Evolutionary conservation across 2,329 filamentous ascomycete genomes (phyloP).

Genomic region (Nannizziopsis barbatae): DNA sequence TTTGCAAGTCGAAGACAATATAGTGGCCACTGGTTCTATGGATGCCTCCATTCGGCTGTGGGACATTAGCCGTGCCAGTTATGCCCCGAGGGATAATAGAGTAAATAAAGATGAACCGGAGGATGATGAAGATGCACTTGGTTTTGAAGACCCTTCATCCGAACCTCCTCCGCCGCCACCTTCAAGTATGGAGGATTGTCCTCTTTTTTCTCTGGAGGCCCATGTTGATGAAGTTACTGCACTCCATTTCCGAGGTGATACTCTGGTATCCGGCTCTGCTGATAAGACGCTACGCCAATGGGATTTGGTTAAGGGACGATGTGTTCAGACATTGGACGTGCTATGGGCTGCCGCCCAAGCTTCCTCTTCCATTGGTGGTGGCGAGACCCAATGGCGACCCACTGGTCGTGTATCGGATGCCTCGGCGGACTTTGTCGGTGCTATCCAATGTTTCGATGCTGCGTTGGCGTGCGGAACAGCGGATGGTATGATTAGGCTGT

Average conservation of each 20-base stretch:
- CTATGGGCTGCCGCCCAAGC: slow-evolving; percentile 96
- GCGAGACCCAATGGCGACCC: slow-evolving; percentile 58
- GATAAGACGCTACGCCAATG: slow-evolving; percentile 97
- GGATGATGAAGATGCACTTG: slow-evolving; percentile 49
- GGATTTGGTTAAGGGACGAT: slow-evolving; percentile 95
- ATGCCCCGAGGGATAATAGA: slow-evolving; percentile 57
- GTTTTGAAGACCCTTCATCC: slow-evolving; percentile 57
- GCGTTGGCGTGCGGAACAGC: slow-evolving; percentile 92
- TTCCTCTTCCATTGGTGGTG: slow-evolving; percentile 54
- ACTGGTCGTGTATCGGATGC: slow-evolving; percentile 51
- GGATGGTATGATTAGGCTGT: slow-evolving; percentile 91
- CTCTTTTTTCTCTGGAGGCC: slow-evolving; percentile 74
- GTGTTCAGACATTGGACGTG: slow-evolving; percentile 92
- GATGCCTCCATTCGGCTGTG: slow-evolving; percentile 90
- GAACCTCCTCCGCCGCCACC: slow-evolving; percentile 56
- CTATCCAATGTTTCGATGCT: slow-evolving; percentile 89
- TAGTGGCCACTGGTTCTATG: slow-evolving; percentile 86
- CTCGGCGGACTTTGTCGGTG: slow-evolving; percentile 82
- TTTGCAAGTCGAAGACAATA: slow-evolving; percentile 88
- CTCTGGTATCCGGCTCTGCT: slow-evolving; percentile 85
- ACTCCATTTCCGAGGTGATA: slow-evolving; percentile 77
- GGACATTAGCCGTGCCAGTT: slow-evolving; percentile 83
- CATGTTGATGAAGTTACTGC: slow-evolving; percentile 94
- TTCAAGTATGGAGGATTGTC: slow-evolving; percentile 79
- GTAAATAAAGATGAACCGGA: slow-evolving; percentile 45